Evolutionary conservation across 2,329 filamentous ascomycete genomes (phyloP).

Genomic region (Emergomyces orientalis): DNA sequence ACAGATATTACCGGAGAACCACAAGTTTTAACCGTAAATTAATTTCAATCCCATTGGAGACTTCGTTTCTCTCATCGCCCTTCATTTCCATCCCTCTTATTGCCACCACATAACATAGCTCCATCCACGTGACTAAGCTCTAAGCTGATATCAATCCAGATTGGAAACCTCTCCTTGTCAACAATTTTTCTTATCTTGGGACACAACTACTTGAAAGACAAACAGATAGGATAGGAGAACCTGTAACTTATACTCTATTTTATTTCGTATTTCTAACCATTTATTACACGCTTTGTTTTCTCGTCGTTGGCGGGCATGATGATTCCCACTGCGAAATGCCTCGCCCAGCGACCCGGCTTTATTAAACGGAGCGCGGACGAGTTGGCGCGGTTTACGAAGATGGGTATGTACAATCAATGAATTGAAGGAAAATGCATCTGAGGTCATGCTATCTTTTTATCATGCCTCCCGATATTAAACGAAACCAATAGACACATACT

Average conservation of each 20-base stretch:
- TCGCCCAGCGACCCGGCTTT: slow-evolving; percentile 42
- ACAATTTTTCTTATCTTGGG: not conserved
- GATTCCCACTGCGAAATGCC: slow-evolving; percentile 33
- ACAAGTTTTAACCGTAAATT: too few species aligned
- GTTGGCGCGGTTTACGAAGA: slow-evolving; percentile 46
- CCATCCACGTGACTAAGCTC: not conserved
- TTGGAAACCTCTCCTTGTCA: not conserved
- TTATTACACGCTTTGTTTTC: not conserved
- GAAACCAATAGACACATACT: not conserved
- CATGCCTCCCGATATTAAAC: not conserved
- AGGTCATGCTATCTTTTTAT: not conserved
- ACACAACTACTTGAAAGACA: not conserved
- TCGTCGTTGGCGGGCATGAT: slow-evolving; percentile 15
- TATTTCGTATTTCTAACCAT: not conserved
- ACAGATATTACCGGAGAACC: too few species aligned
- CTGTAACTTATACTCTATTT: too few species aligned
- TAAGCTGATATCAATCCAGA: not conserved
- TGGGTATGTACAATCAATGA: slow-evolving; percentile 35
- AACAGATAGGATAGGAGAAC: not conserved
- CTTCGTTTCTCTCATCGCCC: too few species aligned
- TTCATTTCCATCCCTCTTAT: too few species aligned
- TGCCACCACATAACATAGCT: too few species aligned
- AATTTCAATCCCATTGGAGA: too few species aligned
- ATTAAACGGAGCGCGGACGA: slow-evolving; percentile 51
- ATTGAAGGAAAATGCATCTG: not conserved